phyloP scores from a whole-genome alignment of 345 rosid species.

The Iberis pinnata region DNA sequence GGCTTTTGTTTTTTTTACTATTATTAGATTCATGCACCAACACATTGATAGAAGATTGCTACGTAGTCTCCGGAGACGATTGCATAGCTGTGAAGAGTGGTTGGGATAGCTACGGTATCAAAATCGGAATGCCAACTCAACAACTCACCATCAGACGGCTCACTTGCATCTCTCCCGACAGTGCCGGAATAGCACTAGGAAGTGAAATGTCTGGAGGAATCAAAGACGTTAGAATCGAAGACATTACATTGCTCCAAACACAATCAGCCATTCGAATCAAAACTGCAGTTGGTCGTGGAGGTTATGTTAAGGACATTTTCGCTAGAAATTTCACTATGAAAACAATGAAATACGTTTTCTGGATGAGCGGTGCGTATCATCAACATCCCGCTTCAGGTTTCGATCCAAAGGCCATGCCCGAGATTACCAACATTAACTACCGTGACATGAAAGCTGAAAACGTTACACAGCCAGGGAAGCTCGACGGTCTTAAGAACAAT shows the following conservation, averaged over 20 bases:
- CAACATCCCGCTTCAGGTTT: constrained; percentile 49
- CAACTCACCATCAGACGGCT: constrained; percentile 26
- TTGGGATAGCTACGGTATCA: constrained; percentile 32
- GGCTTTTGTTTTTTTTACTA: background rate
- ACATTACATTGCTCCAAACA: constrained; percentile 22
- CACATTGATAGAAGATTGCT: constrained; percentile 31
- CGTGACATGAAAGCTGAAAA: constrained; percentile 51
- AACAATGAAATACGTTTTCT: constrained; percentile 66
- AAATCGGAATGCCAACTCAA: constrained; percentile 31
- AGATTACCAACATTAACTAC: constrained; percentile 46
- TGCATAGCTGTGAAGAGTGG: constrained; percentile 30
- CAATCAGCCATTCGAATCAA: constrained; percentile 29
- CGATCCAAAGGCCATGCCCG: constrained; percentile 55
- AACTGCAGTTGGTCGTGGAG: constrained; percentile 31
- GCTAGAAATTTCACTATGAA: constrained; percentile 17
- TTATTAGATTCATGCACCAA: constrained; percentile 26
- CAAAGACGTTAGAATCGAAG: constrained; percentile 31
- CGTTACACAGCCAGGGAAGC: constrained; percentile 47
- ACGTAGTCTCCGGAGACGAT: constrained; percentile 30
- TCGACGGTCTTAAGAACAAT: constrained; percentile 43
- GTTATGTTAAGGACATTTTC: constrained; percentile 28
- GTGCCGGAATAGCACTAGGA: constrained; percentile 27
- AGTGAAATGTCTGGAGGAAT: constrained; percentile 31
- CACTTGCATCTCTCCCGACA: constrained; percentile 28
- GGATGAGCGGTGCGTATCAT: constrained; percentile 64